These are phyloP conservation scores for Clarkia xantiana DNA, from an alignment of 345 rosid genomes.

Conservation along the genomic window DNA sequence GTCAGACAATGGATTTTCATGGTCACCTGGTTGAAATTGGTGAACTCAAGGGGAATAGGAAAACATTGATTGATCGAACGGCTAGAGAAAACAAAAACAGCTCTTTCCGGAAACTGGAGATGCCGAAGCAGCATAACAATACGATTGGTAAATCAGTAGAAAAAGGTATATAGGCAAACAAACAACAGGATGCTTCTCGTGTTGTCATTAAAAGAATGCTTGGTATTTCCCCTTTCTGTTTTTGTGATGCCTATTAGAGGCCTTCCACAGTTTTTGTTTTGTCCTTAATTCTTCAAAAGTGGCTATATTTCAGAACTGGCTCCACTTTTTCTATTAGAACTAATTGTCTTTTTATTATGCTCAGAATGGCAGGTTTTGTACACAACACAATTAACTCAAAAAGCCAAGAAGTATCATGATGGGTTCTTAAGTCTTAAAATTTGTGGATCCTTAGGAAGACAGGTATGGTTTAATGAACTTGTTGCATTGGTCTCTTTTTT, in stretches of 20 bases:
- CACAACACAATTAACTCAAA: slow-evolving; percentile 44
- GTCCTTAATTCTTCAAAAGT: too few species aligned
- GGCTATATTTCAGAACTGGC: too few species aligned
- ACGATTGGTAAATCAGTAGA: neutral
- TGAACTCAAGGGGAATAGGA: slow-evolving; percentile 13
- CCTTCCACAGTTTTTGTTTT: slow-evolving; percentile 1
- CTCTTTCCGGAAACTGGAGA: slow-evolving; percentile 7
- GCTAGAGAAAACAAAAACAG: slow-evolving; percentile 5
- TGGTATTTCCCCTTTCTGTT: neutral
- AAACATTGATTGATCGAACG: slow-evolving; percentile 5
- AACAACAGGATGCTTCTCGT: too few species aligned
- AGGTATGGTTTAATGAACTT: slow-evolving; percentile 18
- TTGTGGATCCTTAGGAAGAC: slow-evolving; percentile 24
- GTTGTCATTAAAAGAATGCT: too few species aligned
- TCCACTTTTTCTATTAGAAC: too few species aligned
- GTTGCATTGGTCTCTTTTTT: neutral
- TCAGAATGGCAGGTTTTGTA: slow-evolving; percentile 54
- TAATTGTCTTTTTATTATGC: slow-evolving; percentile 1
- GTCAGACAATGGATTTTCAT: slow-evolving; percentile 29
- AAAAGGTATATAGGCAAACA: neutral
- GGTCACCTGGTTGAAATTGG: slow-evolving; percentile 42
- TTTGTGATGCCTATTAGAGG: neutral
- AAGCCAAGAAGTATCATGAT: slow-evolving; percentile 56
- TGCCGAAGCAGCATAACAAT: slow-evolving; percentile 5
- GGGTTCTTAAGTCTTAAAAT: slow-evolving; percentile 26